Base-by-base conservation (phyloP, 192 early-diverging fungal species). In the Oehlia diaphana region DNA sequence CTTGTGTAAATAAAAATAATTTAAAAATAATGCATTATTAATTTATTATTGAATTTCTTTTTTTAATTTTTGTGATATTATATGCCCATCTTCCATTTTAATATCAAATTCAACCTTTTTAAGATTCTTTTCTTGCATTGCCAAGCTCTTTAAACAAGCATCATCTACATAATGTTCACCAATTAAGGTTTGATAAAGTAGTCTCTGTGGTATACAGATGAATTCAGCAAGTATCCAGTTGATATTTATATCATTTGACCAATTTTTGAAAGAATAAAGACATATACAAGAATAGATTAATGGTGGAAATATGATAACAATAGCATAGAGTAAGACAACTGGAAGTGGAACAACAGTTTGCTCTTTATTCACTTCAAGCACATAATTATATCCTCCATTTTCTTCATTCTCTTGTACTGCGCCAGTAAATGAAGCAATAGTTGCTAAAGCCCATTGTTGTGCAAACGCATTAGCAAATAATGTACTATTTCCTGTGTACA, bases 141-240 rank as follows among this genome's bases (percentile, higher is more conserved):
- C 5, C 6, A 68, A 21, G 33, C 14, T 68, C 16, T 68, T 33
- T 33, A 35, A 68, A 68, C 66, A 68, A 68, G 12, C 66, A 68
- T 37, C 33, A 14, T 37, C 33, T 23, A 68, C 33, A 13, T 68
- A 19, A 21, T 68, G 66, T 68, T 35, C 33, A 5, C 9, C 16
- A 68, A 68, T 35, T 35, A 68, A 39, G 66, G 16, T 8, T 39
- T 39, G 66, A 19, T 68, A 68, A 21, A 68, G 33, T 33, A 68
- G 0, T 68, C 66, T 68, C 4, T 68, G 66, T 68, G 66, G 66
- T 37, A 9, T 37, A 39, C 66, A 68, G 26, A 68, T 13, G 66
- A 68, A 68, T 68, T 68, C 66, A 9, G 66, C 16, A 68, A 68
- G 66, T 68, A 68, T 42, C 66, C 66, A 68, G 16, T 39, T 68